Base-by-base conservation (phyloP, 2,329 filamentous ascomycete genomes). In the Sphaerostilbella broomeana region DNA sequence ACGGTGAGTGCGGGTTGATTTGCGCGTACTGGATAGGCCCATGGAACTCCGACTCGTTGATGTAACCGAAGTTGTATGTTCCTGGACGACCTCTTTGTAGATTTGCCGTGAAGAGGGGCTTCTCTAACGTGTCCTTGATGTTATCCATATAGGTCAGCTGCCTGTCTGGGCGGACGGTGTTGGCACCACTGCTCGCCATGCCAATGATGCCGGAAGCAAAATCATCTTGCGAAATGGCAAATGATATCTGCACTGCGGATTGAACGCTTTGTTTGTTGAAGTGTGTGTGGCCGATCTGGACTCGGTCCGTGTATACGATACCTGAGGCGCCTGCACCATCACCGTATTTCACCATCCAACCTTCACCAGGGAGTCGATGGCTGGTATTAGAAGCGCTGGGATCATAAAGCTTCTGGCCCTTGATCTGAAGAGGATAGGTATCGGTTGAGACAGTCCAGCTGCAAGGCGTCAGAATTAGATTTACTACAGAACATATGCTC, bases 371-470 rank as follows among this genome's bases (percentile, higher is more conserved):
- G 35, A 77, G 49, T 30, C 65, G 56, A 46, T 66, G 68, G 32
- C 62, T 62, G 2, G 65, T 69, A 6, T 42, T 56, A 18, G 69
- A 67, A 3, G 60, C 41, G 25, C 57, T 49, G 4, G 75, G 73
- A 28, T 68, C 63, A 60, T 86, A 86, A 50, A 77, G 56, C 26
- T 60, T 54, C 50, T 84, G 80, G 4, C 74, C 74, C 1, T 48
- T 48, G 31, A 70, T 62, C 40, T 73, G 56, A 5, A 59, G 56
- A 2, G 58, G 46, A 5, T 73, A 56, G 11, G 79, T 73, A 17
- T 78, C 66, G 13, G 67, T 68, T 0, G 79, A 83, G 60, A 81
- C 84, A 27, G 79, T 75, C 81, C 82, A 86, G 62, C 84, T 72
- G n/a, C 0, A 2, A 2, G 25, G 70, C 60, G 38, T 50, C 22